Evolutionary conservation across 768 basidiomycete species (phyloP).

Genomic region (Calocybe gangraenosa): DNA sequence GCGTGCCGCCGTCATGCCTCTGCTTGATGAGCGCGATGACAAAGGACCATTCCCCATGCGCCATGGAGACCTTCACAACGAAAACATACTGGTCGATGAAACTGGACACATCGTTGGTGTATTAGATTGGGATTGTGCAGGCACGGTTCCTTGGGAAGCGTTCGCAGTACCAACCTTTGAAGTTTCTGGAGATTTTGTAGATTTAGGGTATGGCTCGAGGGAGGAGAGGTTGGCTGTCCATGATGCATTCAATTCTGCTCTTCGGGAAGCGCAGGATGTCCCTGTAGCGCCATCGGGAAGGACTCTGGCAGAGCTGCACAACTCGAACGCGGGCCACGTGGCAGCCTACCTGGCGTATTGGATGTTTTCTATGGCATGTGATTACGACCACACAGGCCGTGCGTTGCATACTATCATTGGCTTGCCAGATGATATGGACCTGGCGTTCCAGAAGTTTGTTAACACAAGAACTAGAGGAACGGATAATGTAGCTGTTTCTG

Average conservation of each 20-base stretch:
- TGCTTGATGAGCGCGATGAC: slow-evolving; percentile 34
- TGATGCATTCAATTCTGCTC: slow-evolving; percentile 26
- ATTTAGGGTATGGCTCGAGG: slow-evolving; percentile 18
- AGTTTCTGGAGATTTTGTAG: slow-evolving; percentile 34
- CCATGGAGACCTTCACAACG: slow-evolving; percentile 38
- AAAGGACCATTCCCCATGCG: slow-evolving; percentile 38
- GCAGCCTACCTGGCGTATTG: slow-evolving; percentile 38
- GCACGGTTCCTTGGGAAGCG: slow-evolving; percentile 40
- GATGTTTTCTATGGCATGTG: slow-evolving; percentile 40
- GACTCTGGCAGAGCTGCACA: slow-evolving; percentile 34
- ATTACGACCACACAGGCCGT: slow-evolving; percentile 37
- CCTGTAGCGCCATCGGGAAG: slow-evolving; percentile 30
- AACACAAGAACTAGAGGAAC: slow-evolving; percentile 1
- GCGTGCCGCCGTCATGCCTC: slow-evolving; percentile 37
- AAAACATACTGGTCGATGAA: slow-evolving; percentile 36
- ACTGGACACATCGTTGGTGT: slow-evolving; percentile 38
- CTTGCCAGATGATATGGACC: slow-evolving; percentile 18
- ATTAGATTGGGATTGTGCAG: slow-evolving; percentile 39
- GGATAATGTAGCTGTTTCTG: slow-evolving; percentile 1
- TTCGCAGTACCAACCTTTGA: slow-evolving; percentile 39
- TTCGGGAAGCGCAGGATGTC: slow-evolving; percentile 24
- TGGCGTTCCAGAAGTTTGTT: slow-evolving; percentile 19
- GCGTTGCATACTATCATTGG: slow-evolving; percentile 26
- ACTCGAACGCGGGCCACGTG: slow-evolving; percentile 37
- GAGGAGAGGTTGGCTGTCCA: slow-evolving; percentile 27